These are phyloP conservation scores for Trametes elegans DNA, from an alignment of 768 basidiomycete genomes.

Conservation along the genomic window DNA sequence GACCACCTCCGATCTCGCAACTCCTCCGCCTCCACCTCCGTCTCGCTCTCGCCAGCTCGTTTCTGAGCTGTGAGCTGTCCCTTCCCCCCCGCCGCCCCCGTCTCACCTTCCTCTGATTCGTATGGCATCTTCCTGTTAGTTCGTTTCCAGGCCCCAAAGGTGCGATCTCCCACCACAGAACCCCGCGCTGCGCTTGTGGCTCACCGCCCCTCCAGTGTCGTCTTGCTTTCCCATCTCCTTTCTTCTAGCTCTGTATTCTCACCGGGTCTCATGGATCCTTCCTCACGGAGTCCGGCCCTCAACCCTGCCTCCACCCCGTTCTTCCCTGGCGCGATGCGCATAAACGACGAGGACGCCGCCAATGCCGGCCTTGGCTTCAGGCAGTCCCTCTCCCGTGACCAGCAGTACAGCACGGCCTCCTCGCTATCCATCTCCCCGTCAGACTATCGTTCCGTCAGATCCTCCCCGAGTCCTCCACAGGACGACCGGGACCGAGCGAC, in stretches of 20 bases:
- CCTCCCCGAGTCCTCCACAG: conserved; percentile 63
- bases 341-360: conserved; percentile 56
- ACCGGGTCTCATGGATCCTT: conserved; percentile 35
- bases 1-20: conserved; percentile 8
- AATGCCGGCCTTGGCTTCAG: conserved; percentile 42
- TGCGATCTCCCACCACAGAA: conserved; percentile 12
- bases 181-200: conserved; percentile 21
- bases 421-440: conserved; percentile 58
- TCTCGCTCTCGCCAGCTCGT: too few species aligned
- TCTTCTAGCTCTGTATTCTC: conserved; percentile 13
- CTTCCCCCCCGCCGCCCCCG: conserved; percentile 1
- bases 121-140: conserved; percentile 28
- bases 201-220: conserved; percentile 17
- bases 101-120: conserved; percentile 8
- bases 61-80: conserved; percentile 18
- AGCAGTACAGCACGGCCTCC: conserved; percentile 47
- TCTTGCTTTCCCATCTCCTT: conserved; percentile 39
- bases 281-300: conserved; percentile 75
- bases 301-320: conserved; percentile 85
- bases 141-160: conserved; percentile 25
- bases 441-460: conserved; percentile 64
- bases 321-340: conserved; percentile 68
- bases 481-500: conserved; percentile 33
- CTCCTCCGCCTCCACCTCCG: conserved; percentile 12
- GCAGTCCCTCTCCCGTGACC: conserved; percentile 43